Base-by-base conservation (phyloP, 2,329 filamentous ascomycete species). In the Epichloe coenophiala region DNA sequence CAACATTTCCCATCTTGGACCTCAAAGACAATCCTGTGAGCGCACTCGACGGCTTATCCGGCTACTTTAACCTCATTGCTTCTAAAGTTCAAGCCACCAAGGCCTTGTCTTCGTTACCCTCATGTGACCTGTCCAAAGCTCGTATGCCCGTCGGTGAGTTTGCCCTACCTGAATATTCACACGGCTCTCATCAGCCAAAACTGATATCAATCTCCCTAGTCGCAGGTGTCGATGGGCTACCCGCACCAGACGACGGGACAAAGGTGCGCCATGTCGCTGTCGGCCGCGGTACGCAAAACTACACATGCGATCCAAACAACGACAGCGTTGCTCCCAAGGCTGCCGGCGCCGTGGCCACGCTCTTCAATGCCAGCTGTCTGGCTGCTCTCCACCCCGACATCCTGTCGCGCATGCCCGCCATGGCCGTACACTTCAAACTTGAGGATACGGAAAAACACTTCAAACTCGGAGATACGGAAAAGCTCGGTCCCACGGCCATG, bases 251-350 rank as follows among this genome's bases (percentile, higher is more conserved):
- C 1, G 57, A 71, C 6, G 85, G 83, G 51, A 71, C 87, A 33
- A 71, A 63, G 3, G 74, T 94, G 47, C 77, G 80, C 62, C 87
- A 94, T 67, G 84, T 96, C 50, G 87, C 85, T 62, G 73, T 96
- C 55, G 91, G 91, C 60, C 83, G 88, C 43, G 91, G 91, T 53
- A 93, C 86, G 7, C 83, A 96, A 71, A 96, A 96, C 76, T 97
- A 96, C 73, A 94, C 88, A 48, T 96, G 91, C 73, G 72, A 78
- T 52, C 70, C 75, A 49, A 68, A 68, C 55, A 77, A 84, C 58
- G 63, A 77, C 2, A 77, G 76, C 3, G 76, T 80, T 0, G 69
- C 69, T 0, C 90, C 91, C 13, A 73, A 71, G 9, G 74, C 82
- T 17, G 67, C 73, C 47, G 91, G 91, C 55, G 91, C 91, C 49